phyloP scores from a whole-genome alignment of 495 filamentous ascomycete species.

The Antarctomyces pellizariae region DNA sequence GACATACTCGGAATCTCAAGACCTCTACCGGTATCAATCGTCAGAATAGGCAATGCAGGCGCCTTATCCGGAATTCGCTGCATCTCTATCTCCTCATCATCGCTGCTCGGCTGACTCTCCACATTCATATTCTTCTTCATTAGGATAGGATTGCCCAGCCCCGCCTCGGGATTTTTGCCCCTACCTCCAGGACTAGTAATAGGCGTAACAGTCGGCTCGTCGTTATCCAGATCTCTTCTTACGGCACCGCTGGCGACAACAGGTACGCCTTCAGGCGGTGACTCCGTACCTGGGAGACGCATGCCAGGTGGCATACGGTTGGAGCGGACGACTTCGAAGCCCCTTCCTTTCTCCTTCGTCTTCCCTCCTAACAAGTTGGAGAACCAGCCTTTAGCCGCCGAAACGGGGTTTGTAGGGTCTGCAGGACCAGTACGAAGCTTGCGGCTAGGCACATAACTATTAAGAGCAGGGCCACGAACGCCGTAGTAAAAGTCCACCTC shows the following conservation, averaged over 20 bases:
- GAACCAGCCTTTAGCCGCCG: constrained; percentile 75
- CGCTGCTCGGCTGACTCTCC: constrained; percentile 10
- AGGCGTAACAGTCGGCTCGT: too few relatives aligned
- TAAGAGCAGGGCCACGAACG: constrained; percentile 67
- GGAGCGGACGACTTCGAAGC: constrained; percentile 88
- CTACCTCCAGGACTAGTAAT: constrained; percentile 13
- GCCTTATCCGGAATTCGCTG: constrained; percentile 12
- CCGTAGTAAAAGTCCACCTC: constrained; percentile 94
- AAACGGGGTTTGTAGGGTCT: constrained; percentile 77
- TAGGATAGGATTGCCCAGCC: too few relatives aligned
- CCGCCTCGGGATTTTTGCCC: too few relatives aligned
- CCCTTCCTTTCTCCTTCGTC: constrained; percentile 74
- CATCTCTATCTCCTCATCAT: constrained; percentile 19
- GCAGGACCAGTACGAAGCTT: constrained; percentile 83
- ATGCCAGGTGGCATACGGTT: constrained; percentile 41
- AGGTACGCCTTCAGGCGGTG: constrained; percentile 28
- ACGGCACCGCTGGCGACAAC: constrained; percentile 32
- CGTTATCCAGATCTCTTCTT: constrained; percentile 13
- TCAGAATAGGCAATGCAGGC: constrained; percentile 9
- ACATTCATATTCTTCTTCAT: constrained; percentile 29
- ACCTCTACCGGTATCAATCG: constrained; percentile 10
- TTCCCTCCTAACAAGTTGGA: constrained; percentile 56
- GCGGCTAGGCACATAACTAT: constrained; percentile 52
- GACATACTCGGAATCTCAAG: constrained; percentile 8
- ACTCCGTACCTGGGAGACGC: constrained; percentile 31